Evolutionary conservation across 495 filamentous ascomycete genomes (phyloP), one percentile per base, ranked within the genome.

Genomic region (Penicillium diatomitis): DNA sequence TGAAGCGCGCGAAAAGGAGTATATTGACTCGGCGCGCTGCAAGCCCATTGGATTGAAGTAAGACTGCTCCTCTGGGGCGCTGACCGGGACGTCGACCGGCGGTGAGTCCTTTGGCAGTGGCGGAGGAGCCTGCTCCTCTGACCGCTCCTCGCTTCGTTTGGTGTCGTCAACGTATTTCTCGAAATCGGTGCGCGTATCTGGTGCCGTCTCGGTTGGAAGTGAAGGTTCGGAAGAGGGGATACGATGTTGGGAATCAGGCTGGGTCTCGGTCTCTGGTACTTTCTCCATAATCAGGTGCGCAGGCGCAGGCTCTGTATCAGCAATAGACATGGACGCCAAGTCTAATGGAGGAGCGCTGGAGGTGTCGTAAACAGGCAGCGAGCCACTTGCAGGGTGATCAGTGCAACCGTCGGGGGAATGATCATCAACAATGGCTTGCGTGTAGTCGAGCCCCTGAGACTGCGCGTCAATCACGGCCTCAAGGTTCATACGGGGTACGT

Each of bases 1-100:
- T 0, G 90, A 92, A 36, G 82, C 83, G 32, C 90, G 83, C 4
- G 88, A 92, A 51, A 98, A 77, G 0, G 91, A 92, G 63, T 88
- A 95, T 29, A 94, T 84, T 4, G 89, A 94, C 11, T 84, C 81
- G 4, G 87, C 71, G n/a, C 88, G 76, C 12, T 73, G 69, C 32
- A 63, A 58, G n/a, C 58, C 69, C 46, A 48, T 56, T 11, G 64
- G 72, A 35, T 74, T 75, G 59, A 81, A 81, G 51, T 77, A 81
- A 8, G 70, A 69, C 48, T 75, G 70, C 31, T 64, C 57, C 51
- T 72, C 72, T 4, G 66, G 66, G 35, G 69, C 72, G 2, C 63
- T 72, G n/a, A 63, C 55, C 38, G 62, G 59, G 50, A 66, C 68
- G 50, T 54, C 64, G 48, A 53, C 31, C 6, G 46, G 28, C 33